Conservation (phyloP, 2,329 filamentous ascomycete genomes). For the Pseudogymnoascus sp. region DNA sequence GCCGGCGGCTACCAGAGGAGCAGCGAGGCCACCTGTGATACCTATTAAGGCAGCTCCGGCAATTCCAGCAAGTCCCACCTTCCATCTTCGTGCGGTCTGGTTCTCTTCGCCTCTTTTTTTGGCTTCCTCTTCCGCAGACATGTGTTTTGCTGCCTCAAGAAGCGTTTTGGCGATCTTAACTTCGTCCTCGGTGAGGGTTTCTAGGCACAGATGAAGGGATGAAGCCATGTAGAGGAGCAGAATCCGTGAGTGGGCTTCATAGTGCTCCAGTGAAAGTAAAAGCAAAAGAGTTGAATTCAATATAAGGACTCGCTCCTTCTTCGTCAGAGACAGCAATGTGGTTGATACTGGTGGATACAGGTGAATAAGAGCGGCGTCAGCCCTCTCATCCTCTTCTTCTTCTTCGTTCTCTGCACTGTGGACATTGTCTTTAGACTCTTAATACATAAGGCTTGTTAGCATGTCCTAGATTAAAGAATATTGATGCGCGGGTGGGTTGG, state of each 20-base stretch:
- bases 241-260: constrained; percentile 64
- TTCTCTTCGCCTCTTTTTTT: constrained; percentile 66
- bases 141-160: constrained; percentile 64
- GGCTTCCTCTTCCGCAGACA: constrained; percentile 62
- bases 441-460: constrained; percentile 15
- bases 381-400: constrained; percentile 37
- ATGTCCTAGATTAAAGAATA: background rate
- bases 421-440: constrained; percentile 16
- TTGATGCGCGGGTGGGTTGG: background rate
- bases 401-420: constrained; percentile 18
- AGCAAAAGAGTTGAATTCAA: constrained; percentile 66
- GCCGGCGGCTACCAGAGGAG: constrained; percentile 68
- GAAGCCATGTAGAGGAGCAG: constrained; percentile 63
- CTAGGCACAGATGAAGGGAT: constrained; percentile 60
- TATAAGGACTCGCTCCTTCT: constrained; percentile 58
- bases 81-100: constrained; percentile 68
- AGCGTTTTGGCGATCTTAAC: constrained; percentile 66
- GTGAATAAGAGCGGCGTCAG: constrained; percentile 40
- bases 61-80: constrained; percentile 80
- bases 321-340: constrained; percentile 49
- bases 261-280: constrained; percentile 68
- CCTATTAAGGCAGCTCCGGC: constrained; percentile 73
- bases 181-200: constrained; percentile 62
- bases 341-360: constrained; percentile 55
- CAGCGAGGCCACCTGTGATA: constrained; percentile 66